Evolutionary conservation across 2,329 filamentous ascomycete species (phyloP), one percentile per base, ranked within the genome.

Genomic region (Myriosclerotinia scirpicola): DNA sequence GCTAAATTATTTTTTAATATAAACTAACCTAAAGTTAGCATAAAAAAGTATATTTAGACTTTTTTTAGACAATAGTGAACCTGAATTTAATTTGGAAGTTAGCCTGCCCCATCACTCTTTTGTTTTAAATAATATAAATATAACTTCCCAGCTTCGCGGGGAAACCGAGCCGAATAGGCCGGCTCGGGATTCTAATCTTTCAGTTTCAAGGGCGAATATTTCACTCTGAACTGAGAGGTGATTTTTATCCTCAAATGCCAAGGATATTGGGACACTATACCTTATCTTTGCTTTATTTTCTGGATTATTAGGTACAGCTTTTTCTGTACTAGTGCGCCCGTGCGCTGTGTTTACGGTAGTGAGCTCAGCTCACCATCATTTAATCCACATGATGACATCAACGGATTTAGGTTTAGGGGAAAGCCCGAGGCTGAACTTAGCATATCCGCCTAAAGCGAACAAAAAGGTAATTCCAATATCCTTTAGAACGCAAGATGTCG

Each of bases 231-330:
- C 52, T 42, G 60, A 67, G 40, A 67, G 40, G 52, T 63, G 65
- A 62, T 63, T 67, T 50, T 67, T 67, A 40, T 63, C 60, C 30
- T 64, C 60, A 40, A 64, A 64, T 54, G 48, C 60, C 30, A 64
- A 64, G 54, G 60, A 64, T 54, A 64, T 64, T 42, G 60, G 60
- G 5, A 64, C 60, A 64, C 38, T 64, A 64, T 64, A 64, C 36
- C 50, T 64, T 26, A 64, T 64, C 38, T 54, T 64, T 64, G 60
- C 60, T 22, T 64, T 64, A 42, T 64, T 64, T 54, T 64, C 60
- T 8, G 48, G 60, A 42, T 64, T 64, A 64, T 44, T 64, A 30
- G 60, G 60, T 54, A 64, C 60, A 40, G 60, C 46, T 42, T 64
- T 64, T n/a, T n/a, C n/a, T n/a, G n/a, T n/a, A n/a, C n/a, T n/a